Evolutionary conservation across 495 filamentous ascomycete species (phyloP), one percentile per base, ranked within the genome.

Genomic region (Immersiella caudata): DNA sequence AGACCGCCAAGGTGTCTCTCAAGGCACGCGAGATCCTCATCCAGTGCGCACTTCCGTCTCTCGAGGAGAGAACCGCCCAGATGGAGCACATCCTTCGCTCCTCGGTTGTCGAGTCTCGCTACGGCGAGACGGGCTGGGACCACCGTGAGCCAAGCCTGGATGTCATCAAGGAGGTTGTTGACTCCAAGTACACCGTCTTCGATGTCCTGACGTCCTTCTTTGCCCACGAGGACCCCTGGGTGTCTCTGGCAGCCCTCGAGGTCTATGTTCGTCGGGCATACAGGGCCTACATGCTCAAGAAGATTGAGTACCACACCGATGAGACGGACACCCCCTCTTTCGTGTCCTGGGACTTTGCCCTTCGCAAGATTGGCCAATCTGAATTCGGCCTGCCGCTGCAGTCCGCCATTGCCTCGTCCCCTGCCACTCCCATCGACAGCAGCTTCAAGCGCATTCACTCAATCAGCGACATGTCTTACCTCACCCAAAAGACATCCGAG

Each of bases 51-150:
- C 85, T 99, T 74, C 95, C 95, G 0, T 98, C 96, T 6, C 84
- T 99, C 24, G 95, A 98, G 77, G 95, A 99, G 84, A 87, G 95
- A 69, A 89, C 91, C 7, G 87, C 90, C 36, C 95, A 99, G 80
- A 97, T 99, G 95, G 96, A 98, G 81, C 94, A 97, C 79, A 99
- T 99, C 71, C 86, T 99, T 35, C 92, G 94, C 49, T 96, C 95
- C 36, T 94, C 96, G 1, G 95, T 99, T n/a, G 88, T 97, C 7
- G 93, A 98, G 78, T 96, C 94, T 49, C 88, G 91, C 71, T 99
- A 99, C 75, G 95, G 95, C 35, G 95, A 99, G 83, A 96, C 92
- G 51, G 93, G 94, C 52, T 97, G 93, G 93, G 94, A 97, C 60
- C 95, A 99, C 80, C 87, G 96, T 69, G 92, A 97, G 74, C 95